Evolutionary conservation across 1,284 basidiomycete species (phyloP), one percentile per base, ranked within the genome.

Genomic region (Rhodotorula mucilaginosa): DNA sequence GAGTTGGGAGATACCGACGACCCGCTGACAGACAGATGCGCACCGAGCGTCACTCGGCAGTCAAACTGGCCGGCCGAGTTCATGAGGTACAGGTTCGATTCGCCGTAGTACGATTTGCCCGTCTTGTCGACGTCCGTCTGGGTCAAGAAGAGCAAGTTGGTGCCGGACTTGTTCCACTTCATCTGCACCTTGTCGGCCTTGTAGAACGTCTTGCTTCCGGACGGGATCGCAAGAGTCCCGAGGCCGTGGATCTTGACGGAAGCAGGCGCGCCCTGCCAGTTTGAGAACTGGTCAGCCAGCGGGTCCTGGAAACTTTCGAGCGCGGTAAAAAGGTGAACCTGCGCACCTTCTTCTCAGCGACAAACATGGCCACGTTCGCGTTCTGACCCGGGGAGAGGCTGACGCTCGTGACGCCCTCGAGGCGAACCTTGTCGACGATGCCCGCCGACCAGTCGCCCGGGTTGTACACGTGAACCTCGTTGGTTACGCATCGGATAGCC

Each of bases 91-190:
- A 99, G 84, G 75, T 93, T 92, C 15, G 94, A 97, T 84, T 98
- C 95, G 71, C 96, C 97, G 77, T 98, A 99, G 82, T 99, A 99
- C 78, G 90, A 95, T 86, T 93, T 97, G 82, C 96, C 96, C 48
- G 92, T 91, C 81, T 92, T 92, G 81, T 99, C 96, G 69, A 98
- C 94, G 78, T 99, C 97, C 12, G 93, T 96, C 78, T 95, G 92
- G 0, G 96, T 96, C 59, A 97, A 83, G 74, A 98, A 87, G 68
- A 99, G 85, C 64, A 84, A 81, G 73, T 83, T 83, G 6, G 84
- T 84, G 34, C 96, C 96, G 39, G 94, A 87, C 23, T 88, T 88
- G 82, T 98, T 98, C 96, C 96, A 98, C 83, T 97, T 98, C 82
- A 99, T 90, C 79, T 88, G 87, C 18, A 92, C 87, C 74, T 92